These are phyloP conservation scores for Talaromyces sp. DNA, from an alignment of 2,329 filamentous ascomycete species.

Conservation along the genomic window DNA sequence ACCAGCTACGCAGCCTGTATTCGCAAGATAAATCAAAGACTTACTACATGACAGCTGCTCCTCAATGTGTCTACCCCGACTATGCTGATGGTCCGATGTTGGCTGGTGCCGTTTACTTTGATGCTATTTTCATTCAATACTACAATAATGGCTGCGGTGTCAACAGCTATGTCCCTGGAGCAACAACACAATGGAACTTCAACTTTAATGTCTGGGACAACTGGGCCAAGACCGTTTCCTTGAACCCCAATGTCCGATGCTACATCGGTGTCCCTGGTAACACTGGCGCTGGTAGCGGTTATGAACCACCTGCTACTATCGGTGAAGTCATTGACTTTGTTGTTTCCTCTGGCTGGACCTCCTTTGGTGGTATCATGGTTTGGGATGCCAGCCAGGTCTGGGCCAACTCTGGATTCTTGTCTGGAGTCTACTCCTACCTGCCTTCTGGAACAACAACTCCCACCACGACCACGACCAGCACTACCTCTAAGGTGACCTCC, in stretches of 20 bases:
- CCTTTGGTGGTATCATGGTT: constrained; percentile 66
- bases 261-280: constrained; percentile 60
- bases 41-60: constrained; percentile 63
- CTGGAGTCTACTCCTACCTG: constrained; percentile 25
- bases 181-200: constrained; percentile 51
- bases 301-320: constrained; percentile 48
- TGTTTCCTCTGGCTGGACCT: constrained; percentile 47
- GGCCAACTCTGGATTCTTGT: constrained; percentile 50
- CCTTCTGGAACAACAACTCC: constrained; percentile 1
- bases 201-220: constrained; percentile 63
- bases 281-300: constrained; percentile 54
- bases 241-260: constrained; percentile 60
- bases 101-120: constrained; percentile 53
- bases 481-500: neutral
- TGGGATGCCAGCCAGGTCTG: constrained; percentile 65
- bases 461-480: neutral
- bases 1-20: constrained; percentile 55
- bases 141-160: constrained; percentile 69
- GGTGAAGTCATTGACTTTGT: constrained; percentile 52
- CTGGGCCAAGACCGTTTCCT: constrained; percentile 58
- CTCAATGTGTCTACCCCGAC: constrained; percentile 67
- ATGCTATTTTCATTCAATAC: constrained; percentile 63
- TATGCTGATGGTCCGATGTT: constrained; percentile 56
- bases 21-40: constrained; percentile 50
- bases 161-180: constrained; percentile 48